Conservation (phyloP, 805 yeast species). For the Jamesozyma lodderae region DNA sequence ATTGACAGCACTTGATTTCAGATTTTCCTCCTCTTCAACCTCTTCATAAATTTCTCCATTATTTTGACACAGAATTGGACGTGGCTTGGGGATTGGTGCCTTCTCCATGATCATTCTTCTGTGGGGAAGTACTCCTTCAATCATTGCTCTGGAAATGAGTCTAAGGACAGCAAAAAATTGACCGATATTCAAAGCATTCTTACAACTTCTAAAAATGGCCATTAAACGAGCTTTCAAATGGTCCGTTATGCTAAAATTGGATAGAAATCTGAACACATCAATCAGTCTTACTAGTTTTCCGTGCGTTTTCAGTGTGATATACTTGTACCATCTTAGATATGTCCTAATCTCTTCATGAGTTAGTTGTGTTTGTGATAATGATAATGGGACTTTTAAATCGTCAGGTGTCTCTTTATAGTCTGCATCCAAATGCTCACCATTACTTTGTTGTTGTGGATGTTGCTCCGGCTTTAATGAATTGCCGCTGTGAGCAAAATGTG, state of each 20-base stretch:
- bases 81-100: conserved; percentile 72
- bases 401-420: conserved; percentile 25
- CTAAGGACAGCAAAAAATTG: conserved; percentile 85
- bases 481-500: not conserved
- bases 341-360: conserved; percentile 73
- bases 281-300: conserved; percentile 55
- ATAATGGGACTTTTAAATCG: conserved; percentile 46
- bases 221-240: conserved; percentile 42
- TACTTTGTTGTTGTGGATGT: not conserved
- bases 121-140: conserved; percentile 41
- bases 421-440: not conserved
- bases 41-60: conserved; percentile 41
- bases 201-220: conserved; percentile 42
- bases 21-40: conserved; percentile 28
- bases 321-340: conserved; percentile 89
- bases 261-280: conserved; percentile 71
- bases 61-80: conserved; percentile 60
- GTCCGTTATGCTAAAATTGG: conserved; percentile 61
- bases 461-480: not conserved
- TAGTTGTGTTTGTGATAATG: conserved; percentile 58
- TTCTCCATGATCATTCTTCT: conserved; percentile 42
- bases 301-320: conserved; percentile 63
- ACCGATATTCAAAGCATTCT: conserved; percentile 65
- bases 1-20: conserved; percentile 8
- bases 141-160: conserved; percentile 61